A percentile compares a stretch with the other conserved stretches of the same genome.
Conservation (phyloP, 192 early-diverging fungal genomes). For the Glomus cerebriforme region DNA sequence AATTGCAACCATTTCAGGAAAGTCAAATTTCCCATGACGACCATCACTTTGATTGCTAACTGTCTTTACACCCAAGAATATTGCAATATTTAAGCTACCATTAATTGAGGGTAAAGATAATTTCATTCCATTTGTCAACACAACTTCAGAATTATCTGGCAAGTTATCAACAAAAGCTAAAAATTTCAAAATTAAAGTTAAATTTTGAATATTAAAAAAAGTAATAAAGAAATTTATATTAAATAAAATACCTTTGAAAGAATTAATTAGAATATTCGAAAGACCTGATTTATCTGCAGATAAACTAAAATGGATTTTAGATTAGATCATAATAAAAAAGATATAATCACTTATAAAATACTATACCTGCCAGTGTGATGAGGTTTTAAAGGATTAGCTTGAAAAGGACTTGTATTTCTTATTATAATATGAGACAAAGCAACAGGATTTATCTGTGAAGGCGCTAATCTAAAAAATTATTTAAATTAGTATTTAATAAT, state of each 20-base stretch:
- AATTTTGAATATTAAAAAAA: neutral
- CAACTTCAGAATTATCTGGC: slow-evolving; percentile 28
- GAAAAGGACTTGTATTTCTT: slow-evolving; percentile 22
- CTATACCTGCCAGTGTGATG: slow-evolving; percentile 36
- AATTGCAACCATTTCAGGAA: slow-evolving; percentile 36
- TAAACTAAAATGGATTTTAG: neutral
- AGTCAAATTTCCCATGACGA: slow-evolving; percentile 12
- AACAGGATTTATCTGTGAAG: slow-evolving; percentile 24
- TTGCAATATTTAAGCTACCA: slow-evolving; percentile 29
- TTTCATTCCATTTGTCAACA: slow-evolving; percentile 49
- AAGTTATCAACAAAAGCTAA: slow-evolving; percentile 35
- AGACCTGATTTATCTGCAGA: slow-evolving; percentile 21
- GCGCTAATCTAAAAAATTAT: slow-evolving; percentile 33
- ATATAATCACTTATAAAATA: too few relatives aligned
- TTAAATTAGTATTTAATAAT: neutral
- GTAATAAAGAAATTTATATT: neutral
- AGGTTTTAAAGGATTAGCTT: slow-evolving; percentile 38
- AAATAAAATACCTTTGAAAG: slow-evolving; percentile 13
- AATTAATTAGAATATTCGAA: slow-evolving; percentile 31
- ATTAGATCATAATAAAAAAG: too few relatives aligned
- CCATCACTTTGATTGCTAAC: slow-evolving; percentile 8
- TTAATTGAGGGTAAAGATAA: slow-evolving; percentile 36
- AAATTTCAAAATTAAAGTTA: neutral
- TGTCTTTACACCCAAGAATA: slow-evolving; percentile 47
- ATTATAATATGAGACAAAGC: slow-evolving; percentile 37